Conservation (phyloP, 1,139 yeast genomes). For the Meyerozyma carpophila region DNA sequence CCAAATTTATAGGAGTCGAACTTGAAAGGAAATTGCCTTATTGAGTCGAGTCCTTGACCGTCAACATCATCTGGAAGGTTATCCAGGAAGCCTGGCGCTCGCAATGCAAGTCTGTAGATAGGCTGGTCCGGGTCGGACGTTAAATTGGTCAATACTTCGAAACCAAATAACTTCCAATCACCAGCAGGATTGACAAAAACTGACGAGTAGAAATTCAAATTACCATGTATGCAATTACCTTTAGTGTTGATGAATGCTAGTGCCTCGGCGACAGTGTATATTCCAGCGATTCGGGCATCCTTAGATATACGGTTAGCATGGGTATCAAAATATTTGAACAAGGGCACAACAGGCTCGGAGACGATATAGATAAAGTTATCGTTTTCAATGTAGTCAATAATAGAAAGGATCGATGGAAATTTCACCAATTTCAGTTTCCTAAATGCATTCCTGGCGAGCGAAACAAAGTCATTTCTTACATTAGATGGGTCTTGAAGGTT, state of each 20-base stretch:
- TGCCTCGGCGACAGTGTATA: constrained; percentile 51
- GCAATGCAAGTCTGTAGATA: constrained; percentile 25
- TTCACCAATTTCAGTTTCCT: constrained; percentile 63
- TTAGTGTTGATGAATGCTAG: constrained; percentile 58
- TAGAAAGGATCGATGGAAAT: constrained; percentile 71
- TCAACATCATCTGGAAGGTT: constrained; percentile 41
- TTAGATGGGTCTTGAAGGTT: constrained; percentile 40
- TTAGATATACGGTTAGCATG: constrained; percentile 18
- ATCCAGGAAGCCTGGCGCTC: constrained; percentile 19
- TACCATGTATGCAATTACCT: constrained; percentile 64
- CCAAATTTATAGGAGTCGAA: constrained; percentile 67
- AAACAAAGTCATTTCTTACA: constrained; percentile 22
- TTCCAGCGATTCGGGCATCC: constrained; percentile 50
- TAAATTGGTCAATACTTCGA: constrained; percentile 61
- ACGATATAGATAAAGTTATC: constrained; percentile 61
- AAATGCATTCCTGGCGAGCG: constrained; percentile 59
- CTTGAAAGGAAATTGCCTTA: constrained; percentile 36
- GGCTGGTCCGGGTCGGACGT: constrained; percentile 48
- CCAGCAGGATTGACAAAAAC: constrained; percentile 63
- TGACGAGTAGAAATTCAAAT: constrained; percentile 45
- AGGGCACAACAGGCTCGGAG: constrained; percentile 73
- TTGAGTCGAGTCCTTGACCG: constrained; percentile 36
- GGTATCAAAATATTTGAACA: constrained; percentile 30
- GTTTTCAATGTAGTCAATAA: constrained; percentile 65
- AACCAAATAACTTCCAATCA: constrained; percentile 83